Base-by-base conservation (phyloP, 768 basidiomycete genomes). In the Suillus variegatus region DNA sequence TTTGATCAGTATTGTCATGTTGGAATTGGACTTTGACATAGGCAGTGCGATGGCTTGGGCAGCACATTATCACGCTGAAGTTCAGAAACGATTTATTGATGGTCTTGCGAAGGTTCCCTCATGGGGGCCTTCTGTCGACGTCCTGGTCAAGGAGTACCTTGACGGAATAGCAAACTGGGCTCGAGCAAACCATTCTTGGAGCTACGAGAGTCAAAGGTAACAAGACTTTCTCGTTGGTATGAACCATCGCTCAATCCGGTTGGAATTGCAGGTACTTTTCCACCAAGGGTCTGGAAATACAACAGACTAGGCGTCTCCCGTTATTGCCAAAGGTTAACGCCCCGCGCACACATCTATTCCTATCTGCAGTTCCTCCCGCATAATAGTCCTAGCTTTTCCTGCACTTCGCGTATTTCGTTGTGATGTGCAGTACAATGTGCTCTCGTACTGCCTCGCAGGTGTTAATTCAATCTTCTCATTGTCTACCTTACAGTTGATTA, bases 1-100 rank as follows among this genome's bases (percentile, higher is more conserved):
- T 64, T 62, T 76, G 25, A 63, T 82, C 10, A 78, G 75, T 5
- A 67, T 75, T 13, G 67, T 76, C 46, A 81, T 80, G 78, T 64
- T 64, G 36, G 68, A 76, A 44, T 51, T 69, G 2, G 57, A 65
- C 7, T 55, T 75, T 20, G 62, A 69, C 41, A 61, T 78, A 16
- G 60, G 75, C 9, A 73, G 62, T 10, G 77, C 78, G 4, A 71
- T 80, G 47, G 63, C 72, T 32, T 32, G 32, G 32, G 32, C 32
- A 32, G 32, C 32, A 32, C 32, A 32, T 32, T 69, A 62, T 44
- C 69, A 74, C 63, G 43, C 61, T 7, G 57, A 64, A 14, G 40
- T 70, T 7, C 54, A 65, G 40, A 49, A 38, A 16, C 57, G 62
- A 32, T 78, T 75, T 69, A 55, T 74, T 40, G 66, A 68, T 9